Conservation (phyloP, 257 asterid species). For the Sherardia arvensis region DNA sequence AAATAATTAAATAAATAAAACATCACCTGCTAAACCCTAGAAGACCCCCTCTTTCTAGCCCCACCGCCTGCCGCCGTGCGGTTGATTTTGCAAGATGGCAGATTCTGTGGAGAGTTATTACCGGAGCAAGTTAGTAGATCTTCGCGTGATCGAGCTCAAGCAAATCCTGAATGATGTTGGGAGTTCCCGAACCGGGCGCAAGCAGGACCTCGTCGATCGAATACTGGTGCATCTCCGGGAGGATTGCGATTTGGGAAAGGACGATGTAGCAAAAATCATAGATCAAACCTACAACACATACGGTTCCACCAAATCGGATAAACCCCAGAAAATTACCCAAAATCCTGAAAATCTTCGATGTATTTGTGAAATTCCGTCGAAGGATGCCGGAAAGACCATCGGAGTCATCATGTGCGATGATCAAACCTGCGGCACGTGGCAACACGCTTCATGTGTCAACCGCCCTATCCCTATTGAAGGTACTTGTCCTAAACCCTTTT, state of each 20-base stretch:
- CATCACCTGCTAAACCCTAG: background rate
- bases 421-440: conserved; percentile 77
- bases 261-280: conserved; percentile 69
- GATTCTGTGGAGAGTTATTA: background rate
- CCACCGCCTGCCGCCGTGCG: background rate
- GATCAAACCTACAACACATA: conserved; percentile 79
- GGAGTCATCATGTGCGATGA: conserved; percentile 94
- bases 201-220: conserved; percentile 97
- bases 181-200: conserved; percentile 88
- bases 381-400: conserved; percentile 52
- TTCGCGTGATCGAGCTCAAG: conserved; percentile 94
- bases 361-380: conserved; percentile 65
- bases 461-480: conserved; percentile 78
- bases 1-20: too few species aligned
- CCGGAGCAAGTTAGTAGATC: conserved; percentile 77
- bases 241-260: conserved; percentile 59
- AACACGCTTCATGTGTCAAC: conserved; percentile 78
- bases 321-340: conserved; percentile 48
- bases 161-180: conserved; percentile 78
- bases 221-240: conserved; percentile 60
- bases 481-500: conserved; percentile 50
- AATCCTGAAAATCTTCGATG: conserved; percentile 53
- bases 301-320: conserved; percentile 49
- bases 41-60: background rate
- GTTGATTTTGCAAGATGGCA: background rate